Conservation (phyloP, 2,329 filamentous ascomycete genomes). For the Colletotrichum magnum region DNA sequence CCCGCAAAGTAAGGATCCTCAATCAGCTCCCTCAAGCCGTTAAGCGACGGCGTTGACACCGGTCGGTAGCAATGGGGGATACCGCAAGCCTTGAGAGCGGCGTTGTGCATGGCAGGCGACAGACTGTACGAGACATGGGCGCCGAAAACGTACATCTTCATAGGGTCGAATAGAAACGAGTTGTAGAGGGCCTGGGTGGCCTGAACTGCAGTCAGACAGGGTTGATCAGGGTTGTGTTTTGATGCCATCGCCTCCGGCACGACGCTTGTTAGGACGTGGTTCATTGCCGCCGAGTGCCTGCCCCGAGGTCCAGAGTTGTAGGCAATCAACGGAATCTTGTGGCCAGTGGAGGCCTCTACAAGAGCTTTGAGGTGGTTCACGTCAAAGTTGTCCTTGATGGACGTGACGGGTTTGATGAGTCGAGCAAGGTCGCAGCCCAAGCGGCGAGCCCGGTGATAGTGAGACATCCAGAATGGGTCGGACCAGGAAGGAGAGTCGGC, state of each 20-base stretch:
- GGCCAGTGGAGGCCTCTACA: conserved; percentile 58
- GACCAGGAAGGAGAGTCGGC: conserved; percentile 67
- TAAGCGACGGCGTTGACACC: conserved; percentile 73
- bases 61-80: conserved; percentile 79
- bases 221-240: conserved; percentile 42
- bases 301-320: conserved; percentile 77
- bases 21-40: conserved; percentile 74
- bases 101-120: conserved; percentile 84
- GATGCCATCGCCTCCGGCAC: conserved; percentile 57
- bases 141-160: conserved; percentile 83
- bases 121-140: conserved; percentile 79
- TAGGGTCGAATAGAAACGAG: conserved; percentile 76
- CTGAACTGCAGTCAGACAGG: conserved; percentile 70
- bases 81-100: conserved; percentile 76
- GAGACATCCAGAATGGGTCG: conserved; percentile 66
- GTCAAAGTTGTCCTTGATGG: conserved; percentile 74
- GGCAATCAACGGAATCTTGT: conserved; percentile 68
- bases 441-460: conserved; percentile 70
- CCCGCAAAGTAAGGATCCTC: conserved; percentile 79
- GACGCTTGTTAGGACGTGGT: conserved; percentile 74
- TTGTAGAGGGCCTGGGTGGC: conserved; percentile 76
- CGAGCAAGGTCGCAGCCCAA: conserved; percentile 75
- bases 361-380: conserved; percentile 68
- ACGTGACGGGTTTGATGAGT: conserved; percentile 69
- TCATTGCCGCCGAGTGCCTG: conserved; percentile 76